Conservation (phyloP, 768 basidiomycete genomes). For the Leccinum uliginosum region DNA sequence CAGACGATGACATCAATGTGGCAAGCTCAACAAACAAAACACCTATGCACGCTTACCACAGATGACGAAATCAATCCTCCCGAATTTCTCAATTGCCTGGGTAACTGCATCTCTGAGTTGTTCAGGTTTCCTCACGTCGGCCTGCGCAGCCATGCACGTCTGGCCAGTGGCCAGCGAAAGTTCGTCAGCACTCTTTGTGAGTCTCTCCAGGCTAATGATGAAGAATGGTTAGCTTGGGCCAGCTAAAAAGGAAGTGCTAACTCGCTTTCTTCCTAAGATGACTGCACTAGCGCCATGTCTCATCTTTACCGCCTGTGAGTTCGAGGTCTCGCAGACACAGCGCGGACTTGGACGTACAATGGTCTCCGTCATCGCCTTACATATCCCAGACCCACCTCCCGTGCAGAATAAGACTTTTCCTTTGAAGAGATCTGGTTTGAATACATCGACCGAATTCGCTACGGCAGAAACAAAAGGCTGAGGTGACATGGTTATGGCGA, state of each 20-base stretch:
- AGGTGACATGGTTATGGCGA: constrained; percentile 32
- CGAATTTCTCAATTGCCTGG: constrained; percentile 70
- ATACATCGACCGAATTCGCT: constrained; percentile 55
- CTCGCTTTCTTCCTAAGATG: constrained; percentile 87
- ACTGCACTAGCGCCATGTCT: constrained; percentile 74
- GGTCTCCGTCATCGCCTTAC: constrained; percentile 80
- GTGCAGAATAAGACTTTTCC: constrained; percentile 91
- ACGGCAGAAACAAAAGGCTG: constrained; percentile 41
- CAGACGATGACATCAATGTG: background rate
- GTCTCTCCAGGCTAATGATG: constrained; percentile 57
- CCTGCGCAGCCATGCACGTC: constrained; percentile 67
- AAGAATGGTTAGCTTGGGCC: constrained; percentile 1
- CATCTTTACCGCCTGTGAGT: constrained; percentile 48
- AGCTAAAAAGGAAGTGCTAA: background rate
- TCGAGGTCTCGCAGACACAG: background rate
- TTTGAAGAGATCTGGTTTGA: constrained; percentile 78
- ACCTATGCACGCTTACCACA: constrained; percentile 54
- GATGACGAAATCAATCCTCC: constrained; percentile 91
- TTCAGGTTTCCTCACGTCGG: constrained; percentile 78
- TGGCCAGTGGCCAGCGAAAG: constrained; percentile 67
- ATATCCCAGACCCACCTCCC: constrained; percentile 91
- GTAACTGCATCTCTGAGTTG: constrained; percentile 72
- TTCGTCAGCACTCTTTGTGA: constrained; percentile 64
- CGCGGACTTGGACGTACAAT: constrained; percentile 48
- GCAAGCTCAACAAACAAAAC: background rate